Percentiles rank a stretch among this genome's conserved stretches.
phyloP scores from a whole-genome alignment of 2,329 filamentous ascomycete species.

The Arthrinium phaeospermum region DNA sequence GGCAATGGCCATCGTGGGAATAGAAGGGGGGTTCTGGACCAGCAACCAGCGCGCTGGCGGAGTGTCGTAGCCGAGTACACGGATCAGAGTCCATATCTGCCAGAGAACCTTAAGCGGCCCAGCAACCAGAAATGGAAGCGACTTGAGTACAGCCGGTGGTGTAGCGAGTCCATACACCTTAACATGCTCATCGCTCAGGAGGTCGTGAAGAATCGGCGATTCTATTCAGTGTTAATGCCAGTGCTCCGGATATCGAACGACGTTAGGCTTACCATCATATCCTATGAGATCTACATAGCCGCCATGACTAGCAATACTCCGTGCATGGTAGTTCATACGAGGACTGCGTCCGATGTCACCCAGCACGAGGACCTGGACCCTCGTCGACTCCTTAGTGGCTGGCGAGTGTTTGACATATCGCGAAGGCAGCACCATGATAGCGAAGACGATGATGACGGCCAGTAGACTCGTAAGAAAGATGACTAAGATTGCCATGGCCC shows the following conservation, averaged over 20 bases:
- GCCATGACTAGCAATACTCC: slow-evolving; percentile 86
- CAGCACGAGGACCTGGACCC: slow-evolving; percentile 84
- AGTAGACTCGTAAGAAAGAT: not conserved
- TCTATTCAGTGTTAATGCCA: slow-evolving; percentile 52
- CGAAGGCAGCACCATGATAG: slow-evolving; percentile 42
- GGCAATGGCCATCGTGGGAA: slow-evolving; percentile 84
- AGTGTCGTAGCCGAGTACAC: slow-evolving; percentile 74
- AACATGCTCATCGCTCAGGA: slow-evolving; percentile 72
- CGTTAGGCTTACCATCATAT: slow-evolving; percentile 69
- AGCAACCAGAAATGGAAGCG: slow-evolving; percentile 75
- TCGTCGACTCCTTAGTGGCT: slow-evolving; percentile 31
- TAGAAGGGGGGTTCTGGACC: slow-evolving; percentile 94
- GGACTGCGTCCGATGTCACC: slow-evolving; percentile 96
- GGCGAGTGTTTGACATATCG: slow-evolving; percentile 45
- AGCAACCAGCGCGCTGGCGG: slow-evolving; percentile 83
- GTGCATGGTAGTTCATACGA: slow-evolving; percentile 97
- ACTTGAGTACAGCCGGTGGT: slow-evolving; percentile 71
- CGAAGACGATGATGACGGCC: slow-evolving; percentile 30
- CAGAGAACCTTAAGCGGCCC: slow-evolving; percentile 86
- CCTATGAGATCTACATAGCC: slow-evolving; percentile 84
- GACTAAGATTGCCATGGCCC: not conserved
- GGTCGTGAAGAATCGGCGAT: slow-evolving; percentile 79
- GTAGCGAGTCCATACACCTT: slow-evolving; percentile 72
- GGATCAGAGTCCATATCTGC: slow-evolving; percentile 76
- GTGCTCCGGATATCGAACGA: not conserved